These are phyloP conservation scores for Aspergillus vadensis DNA, from an alignment of 2,329 filamentous ascomycete genomes.

Conservation along the genomic window DNA sequence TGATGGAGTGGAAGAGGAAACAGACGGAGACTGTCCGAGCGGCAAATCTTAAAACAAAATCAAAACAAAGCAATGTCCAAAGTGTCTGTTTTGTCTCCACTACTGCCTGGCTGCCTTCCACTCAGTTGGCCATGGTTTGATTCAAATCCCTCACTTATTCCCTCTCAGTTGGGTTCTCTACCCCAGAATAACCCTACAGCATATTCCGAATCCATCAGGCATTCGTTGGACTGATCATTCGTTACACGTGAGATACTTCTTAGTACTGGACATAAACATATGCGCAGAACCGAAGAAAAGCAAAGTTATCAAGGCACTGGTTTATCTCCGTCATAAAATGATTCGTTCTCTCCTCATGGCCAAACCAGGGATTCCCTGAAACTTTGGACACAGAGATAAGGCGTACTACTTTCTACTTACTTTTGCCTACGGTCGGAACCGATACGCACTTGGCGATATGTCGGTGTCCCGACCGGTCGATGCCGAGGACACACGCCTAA, in stretches of 20 bases:
- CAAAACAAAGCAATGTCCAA: too few species aligned
- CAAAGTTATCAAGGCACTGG: neutral
- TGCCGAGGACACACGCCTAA: neutral
- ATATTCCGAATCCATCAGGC: neutral
- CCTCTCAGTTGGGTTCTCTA: neutral
- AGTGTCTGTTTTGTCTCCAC: neutral
- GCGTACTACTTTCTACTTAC: neutral
- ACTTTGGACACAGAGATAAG: neutral
- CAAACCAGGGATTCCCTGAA: neutral
- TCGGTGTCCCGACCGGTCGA: conserved; percentile 3
- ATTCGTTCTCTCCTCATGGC: neutral
- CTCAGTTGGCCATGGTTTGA: neutral
- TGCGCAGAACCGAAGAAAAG: neutral
- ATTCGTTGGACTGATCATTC: neutral
- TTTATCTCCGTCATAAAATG: neutral
- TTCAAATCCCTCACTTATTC: too few species aligned
- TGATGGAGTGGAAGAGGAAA: neutral
- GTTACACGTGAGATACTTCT: too few species aligned
- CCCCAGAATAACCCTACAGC: neutral
- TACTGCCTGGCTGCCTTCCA: too few species aligned
- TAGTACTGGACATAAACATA: neutral
- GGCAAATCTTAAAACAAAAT: too few species aligned
- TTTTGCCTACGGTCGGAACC: neutral
- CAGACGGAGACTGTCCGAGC: neutral
- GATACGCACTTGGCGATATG: neutral